A percentile compares a stretch with the other conserved stretches of the same genome.
phyloP scores from a whole-genome alignment of 768 basidiomycete genomes.

The Lyophyllum semitale region DNA sequence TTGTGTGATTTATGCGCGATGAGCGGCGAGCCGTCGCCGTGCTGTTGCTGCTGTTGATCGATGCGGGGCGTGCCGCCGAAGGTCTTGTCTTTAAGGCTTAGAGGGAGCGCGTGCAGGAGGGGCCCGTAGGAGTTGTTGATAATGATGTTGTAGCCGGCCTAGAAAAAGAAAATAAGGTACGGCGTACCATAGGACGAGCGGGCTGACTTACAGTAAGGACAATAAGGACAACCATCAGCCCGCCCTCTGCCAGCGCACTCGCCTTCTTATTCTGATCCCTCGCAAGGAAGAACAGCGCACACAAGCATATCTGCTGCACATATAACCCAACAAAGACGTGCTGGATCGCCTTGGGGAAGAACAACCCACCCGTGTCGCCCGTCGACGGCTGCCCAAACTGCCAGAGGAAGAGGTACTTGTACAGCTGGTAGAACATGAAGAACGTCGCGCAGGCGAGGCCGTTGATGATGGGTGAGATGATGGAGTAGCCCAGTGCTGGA shows the following conservation, averaged over 20 bases:
- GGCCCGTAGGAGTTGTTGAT: conserved; percentile 82
- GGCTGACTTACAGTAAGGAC: conserved; percentile 65
- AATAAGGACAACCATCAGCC: conserved; percentile 84
- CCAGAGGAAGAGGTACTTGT: conserved; percentile 88
- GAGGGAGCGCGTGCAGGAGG: conserved; percentile 72
- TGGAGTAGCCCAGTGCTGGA: conserved; percentile 73
- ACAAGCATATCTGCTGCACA: conserved; percentile 59
- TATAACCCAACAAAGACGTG: conserved; percentile 95
- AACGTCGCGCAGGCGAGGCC: conserved; percentile 85
- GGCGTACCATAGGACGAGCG: neutral
- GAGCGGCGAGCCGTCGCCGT: conserved; percentile 2
- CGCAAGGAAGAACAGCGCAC: conserved; percentile 71
- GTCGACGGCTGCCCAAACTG: conserved; percentile 68
- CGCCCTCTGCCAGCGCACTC: conserved; percentile 72
- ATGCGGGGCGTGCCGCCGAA: conserved; percentile 30
- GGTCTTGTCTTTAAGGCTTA: conserved; percentile 75
- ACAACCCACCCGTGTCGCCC: conserved; percentile 87
- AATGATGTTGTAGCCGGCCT: conserved; percentile 74
- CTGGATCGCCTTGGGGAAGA: conserved; percentile 93
- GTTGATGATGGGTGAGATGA: conserved; percentile 93
- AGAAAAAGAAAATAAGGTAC: neutral
- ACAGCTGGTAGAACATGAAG: conserved; percentile 79
- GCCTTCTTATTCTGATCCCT: conserved; percentile 51
- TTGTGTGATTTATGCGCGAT: neutral
- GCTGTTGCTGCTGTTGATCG: neutral